phyloP scores from a whole-genome alignment of 352 stramenopile genomes.

The Pelagophyceae sp. region DNA sequence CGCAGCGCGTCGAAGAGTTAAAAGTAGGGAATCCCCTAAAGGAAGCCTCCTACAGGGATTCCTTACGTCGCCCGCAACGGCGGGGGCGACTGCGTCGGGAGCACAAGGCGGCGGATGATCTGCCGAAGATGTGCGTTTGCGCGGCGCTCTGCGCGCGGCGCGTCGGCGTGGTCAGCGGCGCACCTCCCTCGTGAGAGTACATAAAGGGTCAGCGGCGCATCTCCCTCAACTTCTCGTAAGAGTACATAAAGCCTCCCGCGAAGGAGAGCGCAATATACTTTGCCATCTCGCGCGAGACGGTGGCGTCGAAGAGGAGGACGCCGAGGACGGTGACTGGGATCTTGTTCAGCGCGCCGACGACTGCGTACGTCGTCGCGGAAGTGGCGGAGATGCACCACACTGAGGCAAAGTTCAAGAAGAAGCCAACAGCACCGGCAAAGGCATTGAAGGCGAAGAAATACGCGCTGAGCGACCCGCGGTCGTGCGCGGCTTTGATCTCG shows the following conservation, averaged over 20 bases:
- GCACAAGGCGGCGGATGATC: no score
- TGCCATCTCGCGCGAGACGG: constrained; percentile 79
- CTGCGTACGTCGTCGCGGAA: constrained; percentile 94
- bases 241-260: constrained; percentile 91
- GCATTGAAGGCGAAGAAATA: constrained; percentile 77
- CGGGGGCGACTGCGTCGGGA: no score
- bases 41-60: no score
- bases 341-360: constrained; percentile 96
- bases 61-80: no score
- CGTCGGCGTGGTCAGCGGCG: no score
- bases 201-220: no score
- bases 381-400: constrained; percentile 91
- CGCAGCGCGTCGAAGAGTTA: no score
- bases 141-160: no score
- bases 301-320: constrained; percentile 80
- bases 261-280: constrained; percentile 95
- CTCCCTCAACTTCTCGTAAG: no score
- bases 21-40: no score
- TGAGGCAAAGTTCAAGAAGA: constrained; percentile 91
- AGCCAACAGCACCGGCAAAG: constrained; percentile 82
- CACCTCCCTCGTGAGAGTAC: no score
- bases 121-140: no score
- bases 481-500: constrained; percentile 69
- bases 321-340: constrained; percentile 91
- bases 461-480: constrained; percentile 65